phyloP scores from a whole-genome alignment of 345 rosid genomes.

The Sisymbrium irio region DNA sequence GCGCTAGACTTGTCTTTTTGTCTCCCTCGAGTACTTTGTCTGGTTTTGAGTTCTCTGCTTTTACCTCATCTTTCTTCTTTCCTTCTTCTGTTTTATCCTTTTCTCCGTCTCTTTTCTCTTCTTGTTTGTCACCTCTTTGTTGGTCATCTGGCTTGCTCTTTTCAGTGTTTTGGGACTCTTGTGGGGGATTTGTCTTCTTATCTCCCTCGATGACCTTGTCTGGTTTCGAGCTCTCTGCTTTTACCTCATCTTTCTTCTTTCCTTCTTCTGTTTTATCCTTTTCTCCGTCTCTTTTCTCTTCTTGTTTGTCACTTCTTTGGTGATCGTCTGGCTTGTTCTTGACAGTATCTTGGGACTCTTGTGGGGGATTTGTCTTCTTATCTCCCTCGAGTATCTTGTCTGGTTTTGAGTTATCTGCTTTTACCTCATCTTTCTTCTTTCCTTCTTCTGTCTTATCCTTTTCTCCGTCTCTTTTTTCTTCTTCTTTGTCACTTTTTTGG shows the following conservation, averaged over 20 bases:
- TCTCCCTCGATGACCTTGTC: neutral
- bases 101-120: neutral
- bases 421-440: neutral
- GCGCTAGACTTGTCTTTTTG: neutral
- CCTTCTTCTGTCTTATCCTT: constrained; percentile 14
- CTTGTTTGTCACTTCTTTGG: constrained; percentile 1
- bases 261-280: constrained; percentile 13
- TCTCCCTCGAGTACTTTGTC: neutral
- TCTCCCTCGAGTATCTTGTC: neutral
- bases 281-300: neutral
- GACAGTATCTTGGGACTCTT: neutral
- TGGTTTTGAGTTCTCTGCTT: constrained; percentile 2
- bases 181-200: neutral
- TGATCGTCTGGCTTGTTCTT: constrained; percentile 10
- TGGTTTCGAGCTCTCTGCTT: constrained; percentile 2
- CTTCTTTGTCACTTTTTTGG: neutral
- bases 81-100: constrained; percentile 12
- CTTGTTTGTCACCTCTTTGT: constrained; percentile 1
- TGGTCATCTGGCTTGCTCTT: constrained; percentile 9
- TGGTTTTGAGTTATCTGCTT: constrained; percentile 1
- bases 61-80: neutral
- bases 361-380: neutral
- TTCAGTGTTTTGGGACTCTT: neutral
- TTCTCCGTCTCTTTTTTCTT: neutral
- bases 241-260: neutral